Conservation (phyloP, 1,284 basidiomycete species). For the Tremellales sp. region DNA sequence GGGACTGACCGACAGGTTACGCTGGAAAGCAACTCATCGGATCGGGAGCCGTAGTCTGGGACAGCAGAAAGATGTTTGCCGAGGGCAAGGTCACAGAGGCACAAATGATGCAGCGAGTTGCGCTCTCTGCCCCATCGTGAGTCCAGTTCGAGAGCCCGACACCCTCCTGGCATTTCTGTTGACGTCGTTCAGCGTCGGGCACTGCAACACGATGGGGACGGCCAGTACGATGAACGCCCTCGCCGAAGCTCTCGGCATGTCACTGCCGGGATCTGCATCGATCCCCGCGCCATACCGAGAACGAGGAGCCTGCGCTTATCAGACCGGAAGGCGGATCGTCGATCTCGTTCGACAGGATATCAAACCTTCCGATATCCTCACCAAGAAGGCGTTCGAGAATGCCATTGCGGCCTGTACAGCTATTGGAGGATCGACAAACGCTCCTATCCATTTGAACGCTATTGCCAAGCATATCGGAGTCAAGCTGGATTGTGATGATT, state of each 20-base stretch:
- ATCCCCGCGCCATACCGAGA: constrained; percentile 61
- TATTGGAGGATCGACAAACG: constrained; percentile 88
- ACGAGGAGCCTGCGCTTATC: constrained; percentile 54
- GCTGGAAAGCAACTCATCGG: constrained; percentile 38
- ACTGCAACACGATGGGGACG: constrained; percentile 49
- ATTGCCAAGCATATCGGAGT: constrained; percentile 47
- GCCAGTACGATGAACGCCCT: constrained; percentile 74
- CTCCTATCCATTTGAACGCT: constrained; percentile 50
- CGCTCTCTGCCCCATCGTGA: constrained; percentile 38
- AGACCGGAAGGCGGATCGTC: constrained; percentile 76
- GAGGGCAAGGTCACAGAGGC: constrained; percentile 39
- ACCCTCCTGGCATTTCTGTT: constrained; percentile 1
- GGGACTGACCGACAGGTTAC: constrained; percentile 24
- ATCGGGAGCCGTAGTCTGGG: constrained; percentile 46
- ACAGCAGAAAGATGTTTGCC: constrained; percentile 33
- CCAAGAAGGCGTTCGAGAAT: constrained; percentile 84
- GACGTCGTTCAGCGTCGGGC: constrained; percentile 19
- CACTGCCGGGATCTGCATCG: constrained; percentile 80
- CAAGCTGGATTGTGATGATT: constrained; percentile 37
- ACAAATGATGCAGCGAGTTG: constrained; percentile 40
- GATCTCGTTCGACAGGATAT: constrained; percentile 77
- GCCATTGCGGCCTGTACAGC: constrained; percentile 80
- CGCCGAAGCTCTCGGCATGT: constrained; percentile 87
- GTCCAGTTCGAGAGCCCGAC: constrained; percentile 4
- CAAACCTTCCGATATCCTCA: constrained; percentile 89